Percentiles rank a stretch among this genome's conserved stretches.
Evolutionary conservation across 768 basidiomycete genomes (phyloP).

Genomic region (Imleria badia): DNA sequence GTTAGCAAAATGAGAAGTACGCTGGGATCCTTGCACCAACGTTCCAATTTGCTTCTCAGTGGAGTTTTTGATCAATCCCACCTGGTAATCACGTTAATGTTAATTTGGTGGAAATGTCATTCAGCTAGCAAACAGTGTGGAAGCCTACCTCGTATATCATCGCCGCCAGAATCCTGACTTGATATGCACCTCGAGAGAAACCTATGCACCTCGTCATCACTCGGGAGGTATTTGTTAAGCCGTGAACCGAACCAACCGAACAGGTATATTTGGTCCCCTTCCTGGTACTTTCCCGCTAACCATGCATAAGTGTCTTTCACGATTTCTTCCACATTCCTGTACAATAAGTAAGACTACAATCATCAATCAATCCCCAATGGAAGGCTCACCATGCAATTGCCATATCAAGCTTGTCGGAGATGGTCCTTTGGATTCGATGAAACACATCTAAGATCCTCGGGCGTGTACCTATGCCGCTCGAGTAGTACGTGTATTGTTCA

Average conservation of each 20-base stretch:
- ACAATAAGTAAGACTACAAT: background rate
- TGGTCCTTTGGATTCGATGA: background rate
- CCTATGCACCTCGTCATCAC: background rate
- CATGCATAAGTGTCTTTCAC: constrained; percentile 5
- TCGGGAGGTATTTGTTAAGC: no score
- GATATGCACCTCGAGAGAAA: constrained; percentile 8
- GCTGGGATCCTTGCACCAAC: constrained; percentile 6
- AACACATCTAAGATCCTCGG: constrained; percentile 3
- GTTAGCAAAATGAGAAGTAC: background rate
- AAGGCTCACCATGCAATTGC: constrained; percentile 5
- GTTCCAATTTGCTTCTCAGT: constrained; percentile 34
- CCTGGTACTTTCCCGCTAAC: constrained; percentile 7
- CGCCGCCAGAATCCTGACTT: constrained; percentile 5
- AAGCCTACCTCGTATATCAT: constrained; percentile 4
- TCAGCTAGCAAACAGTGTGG: background rate
- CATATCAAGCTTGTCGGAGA: constrained; percentile 8
- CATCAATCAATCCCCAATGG: background rate
- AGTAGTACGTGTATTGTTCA: constrained; percentile 8
- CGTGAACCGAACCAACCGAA: background rate
- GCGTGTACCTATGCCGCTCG: constrained; percentile 6
- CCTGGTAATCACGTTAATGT: constrained; percentile 22
- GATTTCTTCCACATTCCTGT: constrained; percentile 7
- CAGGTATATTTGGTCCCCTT: constrained; percentile 9
- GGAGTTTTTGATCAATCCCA: constrained; percentile 32
- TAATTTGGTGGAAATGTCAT: background rate